A percentile compares a stretch with the other conserved stretches of the same genome.
Evolutionary conservation across 352 stramenopile genomes (phyloP).

Genomic region (Pythium dissotocum): DNA sequence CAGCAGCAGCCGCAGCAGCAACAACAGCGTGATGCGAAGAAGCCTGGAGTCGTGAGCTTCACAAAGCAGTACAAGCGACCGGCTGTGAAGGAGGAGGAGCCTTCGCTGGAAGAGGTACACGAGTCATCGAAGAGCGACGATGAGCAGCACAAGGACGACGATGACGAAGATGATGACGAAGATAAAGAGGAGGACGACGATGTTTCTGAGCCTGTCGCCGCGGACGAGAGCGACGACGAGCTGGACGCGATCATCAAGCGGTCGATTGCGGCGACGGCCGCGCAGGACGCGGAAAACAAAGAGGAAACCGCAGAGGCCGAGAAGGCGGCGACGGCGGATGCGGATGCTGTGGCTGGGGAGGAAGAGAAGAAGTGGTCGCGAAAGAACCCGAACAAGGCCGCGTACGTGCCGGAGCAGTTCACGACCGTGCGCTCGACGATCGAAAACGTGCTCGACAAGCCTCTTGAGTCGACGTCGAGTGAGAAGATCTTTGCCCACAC

Average conservation of each 20-base stretch:
- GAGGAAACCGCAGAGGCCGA: background rate
- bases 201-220: constrained; percentile 6
- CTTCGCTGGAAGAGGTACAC: constrained; percentile 19
- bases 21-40: constrained; percentile 22
- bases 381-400: constrained; percentile 83
- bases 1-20: background rate
- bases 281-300: constrained; percentile 12
- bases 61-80: constrained; percentile 9
- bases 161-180: constrained; percentile 11
- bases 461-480: constrained; percentile 68
- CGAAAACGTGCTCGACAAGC: constrained; percentile 69
- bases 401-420: constrained; percentile 65
- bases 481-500: constrained; percentile 80
- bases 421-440: constrained; percentile 52
- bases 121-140: constrained; percentile 18
- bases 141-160: constrained; percentile 14
- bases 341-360: background rate
- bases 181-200: constrained; percentile 24
- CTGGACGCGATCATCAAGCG: constrained; percentile 25
- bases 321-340: background rate
- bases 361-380: constrained; percentile 46
- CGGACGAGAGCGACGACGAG: constrained; percentile 30
- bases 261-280: constrained; percentile 20
- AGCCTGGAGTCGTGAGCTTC: constrained; percentile 18
- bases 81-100: constrained; percentile 2